Base-by-base conservation (phyloP, 768 basidiomycete species). In the Lenzites betulinus region DNA sequence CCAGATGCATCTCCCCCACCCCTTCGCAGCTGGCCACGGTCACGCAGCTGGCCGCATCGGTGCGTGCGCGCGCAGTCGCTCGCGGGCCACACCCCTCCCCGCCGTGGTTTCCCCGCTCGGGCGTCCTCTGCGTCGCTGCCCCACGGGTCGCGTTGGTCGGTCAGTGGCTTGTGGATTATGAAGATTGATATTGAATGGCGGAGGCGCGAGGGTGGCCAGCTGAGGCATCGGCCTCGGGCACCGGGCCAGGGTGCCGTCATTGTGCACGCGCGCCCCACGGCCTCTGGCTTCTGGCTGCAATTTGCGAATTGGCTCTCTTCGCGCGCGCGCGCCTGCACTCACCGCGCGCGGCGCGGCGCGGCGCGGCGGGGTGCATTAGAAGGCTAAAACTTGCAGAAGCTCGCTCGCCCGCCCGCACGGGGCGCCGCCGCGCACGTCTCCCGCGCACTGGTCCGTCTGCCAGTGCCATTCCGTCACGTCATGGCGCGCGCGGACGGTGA, bases 231-330 rank as follows among this genome's bases (percentile, higher is more conserved):
- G 43, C 20, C 39, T 28, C 56, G 56, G 56, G 16, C 16, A 33
- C 48, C 48, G 55, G 55, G 16, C 55, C 55, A 43, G 47, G 25
- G 23, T 38, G 38, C 47, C 55, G 55, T 54, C 43, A 54, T n/a
- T n/a, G n/a, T 35, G 15, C n/a, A 20, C 18, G 12, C 33, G 33
- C 7, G 13, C n/a, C 7, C 35, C 25, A 3, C 23, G 44, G 22
- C 20, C 25, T 9, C 23, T 13, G 20, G 22, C 11, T 5, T 43
- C 22, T 43, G 3, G 42, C 3, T n/a, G 42, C 18, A 43, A n/a
- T 1, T 3, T 23, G 20, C 38, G 15, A 33, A 33, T 33, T 33
- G 30, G 30, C 30, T 43, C 35, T 54, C 41, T 39, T 39, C 38
- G 38, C 11, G n/a, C n/a, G n/a, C 38, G 38, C 38, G 30, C 30